A percentile compares a stretch with the other conserved stretches of the same genome.
phyloP scores from a whole-genome alignment of 768 basidiomycete genomes.

The Tricholoma saponaceum region DNA sequence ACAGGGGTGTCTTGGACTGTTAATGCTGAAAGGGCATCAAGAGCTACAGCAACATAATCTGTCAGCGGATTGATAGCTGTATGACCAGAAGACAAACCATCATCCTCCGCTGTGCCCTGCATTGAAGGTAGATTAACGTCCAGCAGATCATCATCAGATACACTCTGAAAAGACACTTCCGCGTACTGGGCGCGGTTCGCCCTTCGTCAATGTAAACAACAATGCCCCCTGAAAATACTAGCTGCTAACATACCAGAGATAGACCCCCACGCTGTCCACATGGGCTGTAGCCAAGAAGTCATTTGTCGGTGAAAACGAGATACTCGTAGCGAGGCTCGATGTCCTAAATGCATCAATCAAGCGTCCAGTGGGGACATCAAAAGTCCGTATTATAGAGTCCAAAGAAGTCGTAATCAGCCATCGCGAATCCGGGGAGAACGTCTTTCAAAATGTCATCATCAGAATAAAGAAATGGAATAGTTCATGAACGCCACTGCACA shows the following conservation, averaged over 20 bases:
- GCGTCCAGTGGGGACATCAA: constrained; percentile 90
- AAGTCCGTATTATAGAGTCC: constrained; percentile 91
- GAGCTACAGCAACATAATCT: constrained; percentile 34
- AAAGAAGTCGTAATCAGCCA: constrained; percentile 89
- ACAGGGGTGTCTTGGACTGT: constrained; percentile 53
- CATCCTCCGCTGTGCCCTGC: constrained; percentile 78
- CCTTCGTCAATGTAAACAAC: constrained; percentile 38
- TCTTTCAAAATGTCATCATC: constrained; percentile 39
- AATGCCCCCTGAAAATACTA: not conserved
- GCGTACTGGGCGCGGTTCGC: constrained; percentile 94
- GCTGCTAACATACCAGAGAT: constrained; percentile 66
- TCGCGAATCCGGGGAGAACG: constrained; percentile 92
- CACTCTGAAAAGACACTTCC: constrained; percentile 75
- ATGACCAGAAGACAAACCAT: constrained; percentile 42
- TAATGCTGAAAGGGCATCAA: constrained; percentile 68
- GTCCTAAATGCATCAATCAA: constrained; percentile 92
- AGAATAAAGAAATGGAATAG: not conserved
- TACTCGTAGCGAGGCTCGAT: constrained; percentile 79
- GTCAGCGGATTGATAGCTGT: not conserved
- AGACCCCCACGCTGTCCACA: constrained; percentile 90
- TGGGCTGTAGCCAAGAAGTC: constrained; percentile 96
- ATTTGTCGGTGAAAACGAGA: constrained; percentile 91
- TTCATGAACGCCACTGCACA: constrained; percentile 38
- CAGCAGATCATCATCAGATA: constrained; percentile 71
- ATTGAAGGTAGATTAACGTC: constrained; percentile 77